Evolutionary conservation across 2,329 filamentous ascomycete species (phyloP), one percentile per base, ranked within the genome.

Genomic region (Lasiodiplodia citricola): DNA sequence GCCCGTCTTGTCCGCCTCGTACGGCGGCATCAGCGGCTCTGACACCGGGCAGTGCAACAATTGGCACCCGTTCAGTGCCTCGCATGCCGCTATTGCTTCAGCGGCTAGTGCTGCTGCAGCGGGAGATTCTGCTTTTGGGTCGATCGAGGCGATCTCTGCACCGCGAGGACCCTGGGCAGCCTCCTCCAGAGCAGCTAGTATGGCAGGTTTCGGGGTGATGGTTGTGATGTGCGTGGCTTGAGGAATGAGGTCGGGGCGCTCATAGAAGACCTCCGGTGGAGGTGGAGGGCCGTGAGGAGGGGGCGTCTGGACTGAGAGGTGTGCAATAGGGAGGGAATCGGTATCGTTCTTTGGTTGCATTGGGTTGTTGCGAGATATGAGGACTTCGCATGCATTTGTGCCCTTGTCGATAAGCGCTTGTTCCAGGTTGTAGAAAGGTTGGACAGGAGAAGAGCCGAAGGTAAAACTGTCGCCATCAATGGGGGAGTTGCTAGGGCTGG

Each of bases 51-150:
- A 78, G 87, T 90, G 93, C n/a, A 92, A 87, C 2, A 94, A 85
- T 2, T 89, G 85, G 28, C 88, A 91, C 72, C 88, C 89, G 79
- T 93, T 91, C 38, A 87, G 85, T 75, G 91, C 88, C 0, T 91
- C 91, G 41, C 89, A 87, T 69, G 84, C 83, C 4, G 89, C 83
- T 11, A 90, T 85, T 0, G 85, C 82, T 2, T 86, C 83, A 74
- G 91, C 88, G 54, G 86, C 83, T 2, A 89, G 80, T 31, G 86
- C 84, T 69, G 90, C 88, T 1, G 89, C 81, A 1, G 88, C 90
- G 55, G 86, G 87, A 0, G 89, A 87, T 14, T 90, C 89, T 0
- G 89, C 87, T 1, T 83, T 80, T 1, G 92, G 91, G 79, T 92
- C 92, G 16, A 92, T 84, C 0, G 90, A 83, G 1, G 91, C 90